A percentile compares a stretch with the other conserved stretches of the same genome.
Conservation (phyloP, 148 eudicot genomes). For the Nepenthes mirabilis region DNA sequence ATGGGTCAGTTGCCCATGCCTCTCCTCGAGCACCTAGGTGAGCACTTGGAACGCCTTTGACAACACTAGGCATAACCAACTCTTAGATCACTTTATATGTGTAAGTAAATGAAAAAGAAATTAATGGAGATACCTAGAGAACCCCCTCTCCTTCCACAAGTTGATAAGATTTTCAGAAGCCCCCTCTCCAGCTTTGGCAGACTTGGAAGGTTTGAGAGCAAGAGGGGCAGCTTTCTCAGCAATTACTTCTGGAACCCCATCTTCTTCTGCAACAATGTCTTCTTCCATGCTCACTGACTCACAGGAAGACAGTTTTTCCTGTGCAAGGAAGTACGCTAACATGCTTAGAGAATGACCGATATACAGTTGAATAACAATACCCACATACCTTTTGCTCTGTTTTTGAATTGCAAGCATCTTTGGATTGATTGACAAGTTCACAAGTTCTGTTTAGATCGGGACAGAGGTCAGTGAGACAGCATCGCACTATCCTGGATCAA, state of each 20-base stretch:
- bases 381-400: constrained; percentile 10
- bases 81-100: too few relatives aligned
- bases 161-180: constrained; percentile 55
- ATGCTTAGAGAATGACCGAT: constrained; percentile 1
- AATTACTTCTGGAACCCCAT: constrained; percentile 15
- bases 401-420: constrained; percentile 5
- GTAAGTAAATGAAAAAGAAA: not conserved
- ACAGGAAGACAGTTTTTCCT: constrained; percentile 29
- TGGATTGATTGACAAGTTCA: constrained; percentile 18
- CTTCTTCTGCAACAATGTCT: constrained; percentile 14
- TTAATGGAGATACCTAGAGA: constrained; percentile 46
- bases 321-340: constrained; percentile 7
- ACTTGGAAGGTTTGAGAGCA: constrained; percentile 25
- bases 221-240: constrained; percentile 19
- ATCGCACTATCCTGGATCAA: constrained; percentile 51
- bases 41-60: too few relatives aligned
- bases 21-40: too few relatives aligned
- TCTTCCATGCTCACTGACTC: constrained; percentile 27
- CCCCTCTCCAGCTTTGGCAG: constrained; percentile 58
- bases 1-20: too few relatives aligned
- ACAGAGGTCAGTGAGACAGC: constrained; percentile 41
- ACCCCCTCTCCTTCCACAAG: constrained; percentile 80
- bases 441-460: constrained; percentile 26
- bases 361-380: constrained; percentile 5
- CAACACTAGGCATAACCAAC: too few relatives aligned